Evolutionary conservation across 192 early-diverging fungal species (phyloP), one percentile per base, ranked within the genome.

Genomic region (Backusella westeae): DNA sequence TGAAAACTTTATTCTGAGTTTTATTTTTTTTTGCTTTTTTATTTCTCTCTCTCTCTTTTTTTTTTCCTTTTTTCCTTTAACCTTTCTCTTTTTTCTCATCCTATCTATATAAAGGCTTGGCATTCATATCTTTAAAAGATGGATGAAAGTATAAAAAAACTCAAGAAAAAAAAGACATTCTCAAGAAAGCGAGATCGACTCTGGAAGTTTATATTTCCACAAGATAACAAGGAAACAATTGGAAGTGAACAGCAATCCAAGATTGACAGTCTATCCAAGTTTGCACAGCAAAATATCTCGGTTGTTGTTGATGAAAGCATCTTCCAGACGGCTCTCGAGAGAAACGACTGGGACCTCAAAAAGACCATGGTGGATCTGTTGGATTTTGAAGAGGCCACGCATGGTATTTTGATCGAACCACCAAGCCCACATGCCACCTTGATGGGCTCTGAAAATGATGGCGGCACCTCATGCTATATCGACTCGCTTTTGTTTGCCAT

Each of bases 341-440:
- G n/a, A 23, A 80, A 85, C 29, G 44, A 71, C 1, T 85, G 83
- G 83, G 68, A 85, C 67, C 49, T 77, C 4, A 74, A 59, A 35
- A 46, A 74, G 67, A 78, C 79, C 1, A 67, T 74, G 7, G 56
- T 72, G 3, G 76, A 85, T 44, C 35, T 77, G 23, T 23, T 44
- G 34, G 78, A 85, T 75, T 74, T 80, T 26, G 41, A 74, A 34
- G 81, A 82, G 39, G 81, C 83, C 5, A 78, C 82, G 15, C 75
- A 82, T 63, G 83, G 83, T 32, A 67, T 82, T 10, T 38, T 85
- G 14, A 56, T 75, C 5, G 26, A 65, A 12, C 70, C 75, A 12
- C 65, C 74, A 19, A 44, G 41, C 6, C n/a, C 67, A 19, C 3
- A 26, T 12, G 1, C 19, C 5, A 68, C 32, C 35, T 36, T 68